Conservation (phyloP, 169 alveolate species). For the Hammondia hammondi region DNA sequence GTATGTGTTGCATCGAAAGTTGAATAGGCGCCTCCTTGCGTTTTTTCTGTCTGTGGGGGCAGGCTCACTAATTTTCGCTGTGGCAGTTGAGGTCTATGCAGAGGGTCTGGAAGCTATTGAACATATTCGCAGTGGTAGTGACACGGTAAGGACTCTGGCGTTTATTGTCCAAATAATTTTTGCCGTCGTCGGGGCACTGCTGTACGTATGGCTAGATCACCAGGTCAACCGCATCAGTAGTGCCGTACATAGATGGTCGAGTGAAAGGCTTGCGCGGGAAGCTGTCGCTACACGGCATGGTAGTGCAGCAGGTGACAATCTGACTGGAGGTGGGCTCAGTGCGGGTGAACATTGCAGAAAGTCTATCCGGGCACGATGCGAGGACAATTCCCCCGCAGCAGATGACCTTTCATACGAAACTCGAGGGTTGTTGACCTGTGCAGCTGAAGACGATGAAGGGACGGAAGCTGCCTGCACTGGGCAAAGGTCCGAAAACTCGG, state of each 20-base stretch:
- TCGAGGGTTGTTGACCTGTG: neutral
- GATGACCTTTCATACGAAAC: neutral
- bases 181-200: constrained; percentile 40
- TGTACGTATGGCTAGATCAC: constrained; percentile 33
- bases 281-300: no score
- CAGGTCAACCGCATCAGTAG: neutral
- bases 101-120: constrained; percentile 48
- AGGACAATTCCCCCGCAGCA: no score
- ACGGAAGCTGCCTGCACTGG: neutral
- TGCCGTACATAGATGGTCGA: neutral
- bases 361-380: no score
- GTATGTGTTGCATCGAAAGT: neutral
- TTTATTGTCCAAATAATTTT: neutral
- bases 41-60: constrained; percentile 16
- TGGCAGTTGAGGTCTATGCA: constrained; percentile 39
- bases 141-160: neutral
- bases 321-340: no score
- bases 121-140: neutral
- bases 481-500: neutral
- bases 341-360: no score
- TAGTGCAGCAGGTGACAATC: no score
- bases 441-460: neutral
- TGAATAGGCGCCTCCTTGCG: neutral
- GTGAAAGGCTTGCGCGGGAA: neutral
- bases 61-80: constrained; percentile 36